Evolutionary conservation across 73 alveolate species (phyloP), one percentile per base, ranked within the genome.

Genomic region (Paramecium caudatum): DNA sequence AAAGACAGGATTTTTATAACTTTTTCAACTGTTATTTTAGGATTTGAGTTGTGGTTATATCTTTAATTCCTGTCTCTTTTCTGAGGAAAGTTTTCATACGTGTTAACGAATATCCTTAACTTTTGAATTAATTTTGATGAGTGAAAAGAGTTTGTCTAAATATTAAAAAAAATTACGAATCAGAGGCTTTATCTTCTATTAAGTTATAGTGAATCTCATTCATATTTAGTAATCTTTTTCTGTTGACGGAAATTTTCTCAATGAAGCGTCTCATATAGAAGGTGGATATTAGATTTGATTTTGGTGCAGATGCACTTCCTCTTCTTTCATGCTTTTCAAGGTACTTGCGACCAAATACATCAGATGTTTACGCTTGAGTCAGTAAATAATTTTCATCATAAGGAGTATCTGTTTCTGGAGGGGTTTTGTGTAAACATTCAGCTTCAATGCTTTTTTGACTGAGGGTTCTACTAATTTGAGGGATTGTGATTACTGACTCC

Each of bases 111-210:
- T 27, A 39, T 70, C 87, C 87, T 39, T 70, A 45, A 13, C 33
- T 63, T 25, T 33, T 63, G 16, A 33, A 33, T 63, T 63, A 47
- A 63, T 63, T 46, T 33, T 63, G 33, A 17, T 30, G 33, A 63
- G 30, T 63, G n/a, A 63, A 63, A 23, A 63, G 16, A 63, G 25
- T 63, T 63, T 63, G 30, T 39, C 78, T 50, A 50, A 34, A n/a
- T 50, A 25, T 25, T 0, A 16, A 50, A 25, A 50, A 50, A 9
- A 6, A 23, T 23, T 63, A 63, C 82, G 33, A 6, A 63, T 63
- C 82, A 30, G 82, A 33, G n/a, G 82, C 82, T 8, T 17, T 63
- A 33, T 63, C 82, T 25, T 33, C 82, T 25, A 63, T 63, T 32
- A 63, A 63, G 33, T 63, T 63, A 63, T 30, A 63, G n/a, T 63